phyloP scores from a whole-genome alignment of 768 basidiomycete genomes.

The Lactarius quietus region DNA sequence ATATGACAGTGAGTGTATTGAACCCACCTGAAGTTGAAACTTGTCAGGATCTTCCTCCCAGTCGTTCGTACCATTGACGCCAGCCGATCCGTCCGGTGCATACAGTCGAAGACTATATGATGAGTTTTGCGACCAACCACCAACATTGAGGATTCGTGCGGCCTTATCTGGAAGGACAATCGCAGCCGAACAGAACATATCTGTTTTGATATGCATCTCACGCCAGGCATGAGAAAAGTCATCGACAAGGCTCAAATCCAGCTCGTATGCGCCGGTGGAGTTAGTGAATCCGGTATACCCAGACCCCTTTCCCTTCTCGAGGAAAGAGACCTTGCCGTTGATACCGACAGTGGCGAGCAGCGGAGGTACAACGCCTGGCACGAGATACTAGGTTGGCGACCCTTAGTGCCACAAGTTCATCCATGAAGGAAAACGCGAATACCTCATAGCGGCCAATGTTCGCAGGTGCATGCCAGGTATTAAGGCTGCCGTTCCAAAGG shows the following conservation, averaged over 20 bases:
- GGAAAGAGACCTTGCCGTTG: conserved; percentile 78
- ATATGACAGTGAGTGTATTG: background rate
- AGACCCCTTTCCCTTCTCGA: conserved; percentile 49
- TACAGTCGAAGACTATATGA: conserved; percentile 75
- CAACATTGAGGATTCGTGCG: conserved; percentile 61
- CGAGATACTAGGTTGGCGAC: conserved; percentile 36
- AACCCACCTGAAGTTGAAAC: conserved; percentile 55
- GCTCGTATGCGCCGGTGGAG: conserved; percentile 75
- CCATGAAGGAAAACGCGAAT: too few relatives aligned
- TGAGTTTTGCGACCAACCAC: conserved; percentile 67
- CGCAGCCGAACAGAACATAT: conserved; percentile 76
- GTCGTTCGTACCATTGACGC: conserved; percentile 70
- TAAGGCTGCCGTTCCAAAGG: too few relatives aligned
- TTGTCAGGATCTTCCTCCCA: conserved; percentile 70
- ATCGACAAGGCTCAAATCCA: conserved; percentile 57
- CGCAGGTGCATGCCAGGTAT: too few relatives aligned
- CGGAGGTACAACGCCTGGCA: conserved; percentile 63
- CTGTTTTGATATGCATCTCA: conserved; percentile 69
- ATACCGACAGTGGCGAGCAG: conserved; percentile 71
- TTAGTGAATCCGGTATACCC: conserved; percentile 43
- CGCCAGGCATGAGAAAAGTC: conserved; percentile 56
- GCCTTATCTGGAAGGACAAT: conserved; percentile 73
- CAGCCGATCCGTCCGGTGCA: conserved; percentile 61
- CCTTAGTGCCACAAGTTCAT: background rate
- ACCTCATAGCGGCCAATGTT: too few relatives aligned